Evolutionary conservation across 352 stramenopile genomes (phyloP).

Genomic region (Globisporangium orthogonon): DNA sequence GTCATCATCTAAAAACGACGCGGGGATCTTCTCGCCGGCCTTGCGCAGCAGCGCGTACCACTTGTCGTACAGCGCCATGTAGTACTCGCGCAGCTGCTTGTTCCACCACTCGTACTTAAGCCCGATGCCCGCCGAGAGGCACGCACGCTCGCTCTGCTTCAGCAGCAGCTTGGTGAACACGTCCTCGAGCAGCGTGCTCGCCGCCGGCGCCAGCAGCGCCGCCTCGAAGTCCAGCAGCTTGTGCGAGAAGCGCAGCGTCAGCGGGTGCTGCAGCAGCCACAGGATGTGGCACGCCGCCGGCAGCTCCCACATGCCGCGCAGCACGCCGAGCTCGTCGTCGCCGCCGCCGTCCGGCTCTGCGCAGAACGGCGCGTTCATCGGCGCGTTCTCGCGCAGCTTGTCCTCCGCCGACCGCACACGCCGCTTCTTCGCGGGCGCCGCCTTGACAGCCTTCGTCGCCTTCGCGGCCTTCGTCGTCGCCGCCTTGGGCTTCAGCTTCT

Average conservation of each 20-base stretch:
- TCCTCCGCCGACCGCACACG: constrained; percentile 50
- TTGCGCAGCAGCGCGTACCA: constrained; percentile 75
- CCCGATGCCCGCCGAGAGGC: constrained; percentile 61
- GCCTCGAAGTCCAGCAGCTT: constrained; percentile 83
- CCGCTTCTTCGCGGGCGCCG: constrained; percentile 28
- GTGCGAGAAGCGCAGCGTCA: constrained; percentile 72
- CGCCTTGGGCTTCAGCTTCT: constrained; percentile 9
- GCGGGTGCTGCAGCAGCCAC: constrained; percentile 73
- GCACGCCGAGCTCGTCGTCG: constrained; percentile 54
- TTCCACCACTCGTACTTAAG: constrained; percentile 89
- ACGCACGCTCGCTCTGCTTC: constrained; percentile 77
- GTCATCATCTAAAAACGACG: constrained; percentile 59
- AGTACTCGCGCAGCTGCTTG: constrained; percentile 81
- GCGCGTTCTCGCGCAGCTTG: constrained; percentile 51
- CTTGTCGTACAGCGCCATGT: constrained; percentile 76
- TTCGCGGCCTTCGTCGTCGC: neutral
- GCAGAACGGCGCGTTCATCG: constrained; percentile 56
- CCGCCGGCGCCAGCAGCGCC: constrained; percentile 61
- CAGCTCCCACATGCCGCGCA: constrained; percentile 70
- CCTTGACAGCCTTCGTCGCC: neutral
- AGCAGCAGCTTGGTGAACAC: constrained; percentile 84
- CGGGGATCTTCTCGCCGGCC: constrained; percentile 56
- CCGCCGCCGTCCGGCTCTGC: constrained; percentile 48
- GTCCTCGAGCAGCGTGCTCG: constrained; percentile 70
- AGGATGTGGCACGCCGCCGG: constrained; percentile 76